A percentile compares a stretch with the other conserved stretches of the same genome.
phyloP scores from a whole-genome alignment of 805 yeast species.

The Suhomyces sp. region DNA sequence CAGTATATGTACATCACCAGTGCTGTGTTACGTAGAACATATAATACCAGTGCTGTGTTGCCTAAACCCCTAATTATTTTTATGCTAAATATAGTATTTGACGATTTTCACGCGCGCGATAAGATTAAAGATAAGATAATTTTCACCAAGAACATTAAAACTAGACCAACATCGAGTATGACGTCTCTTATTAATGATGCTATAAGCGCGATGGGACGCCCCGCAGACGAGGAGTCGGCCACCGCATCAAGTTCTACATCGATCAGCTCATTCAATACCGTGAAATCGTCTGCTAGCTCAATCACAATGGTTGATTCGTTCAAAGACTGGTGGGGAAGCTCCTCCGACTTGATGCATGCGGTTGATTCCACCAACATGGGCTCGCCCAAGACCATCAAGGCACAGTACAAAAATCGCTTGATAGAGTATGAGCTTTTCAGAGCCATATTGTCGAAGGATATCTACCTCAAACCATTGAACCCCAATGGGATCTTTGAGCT shows the following conservation, averaged over 20 bases:
- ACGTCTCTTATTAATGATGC: slow-evolving; percentile 14
- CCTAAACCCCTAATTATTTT: not conserved
- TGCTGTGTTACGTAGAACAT: too few species aligned
- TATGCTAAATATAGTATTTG: not conserved
- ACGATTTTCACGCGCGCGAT: not conserved
- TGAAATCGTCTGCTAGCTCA: slow-evolving; percentile 11
- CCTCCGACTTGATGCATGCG: slow-evolving; percentile 19
- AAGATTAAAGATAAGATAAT: not conserved
- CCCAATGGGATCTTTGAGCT: not conserved
- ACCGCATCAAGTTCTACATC: not conserved
- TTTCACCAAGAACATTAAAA: not conserved
- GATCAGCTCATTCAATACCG: not conserved
- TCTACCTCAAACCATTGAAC: slow-evolving; percentile 16
- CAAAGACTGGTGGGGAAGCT: slow-evolving; percentile 39
- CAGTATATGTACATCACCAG: too few species aligned
- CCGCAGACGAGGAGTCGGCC: not conserved
- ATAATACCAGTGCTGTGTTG: not conserved
- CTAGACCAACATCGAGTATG: slow-evolving; percentile 3
- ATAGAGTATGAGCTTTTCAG: slow-evolving; percentile 35
- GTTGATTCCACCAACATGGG: slow-evolving; percentile 2
- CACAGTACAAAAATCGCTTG: slow-evolving; percentile 22
- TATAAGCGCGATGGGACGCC: slow-evolving; percentile 24
- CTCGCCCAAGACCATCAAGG: slow-evolving; percentile 9
- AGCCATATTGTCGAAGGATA: slow-evolving; percentile 30
- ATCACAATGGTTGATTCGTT: slow-evolving; percentile 25